Evolutionary conservation across 192 early-diverging fungal genomes (phyloP).

Genomic region (Phycomyces blakesleeanus): DNA sequence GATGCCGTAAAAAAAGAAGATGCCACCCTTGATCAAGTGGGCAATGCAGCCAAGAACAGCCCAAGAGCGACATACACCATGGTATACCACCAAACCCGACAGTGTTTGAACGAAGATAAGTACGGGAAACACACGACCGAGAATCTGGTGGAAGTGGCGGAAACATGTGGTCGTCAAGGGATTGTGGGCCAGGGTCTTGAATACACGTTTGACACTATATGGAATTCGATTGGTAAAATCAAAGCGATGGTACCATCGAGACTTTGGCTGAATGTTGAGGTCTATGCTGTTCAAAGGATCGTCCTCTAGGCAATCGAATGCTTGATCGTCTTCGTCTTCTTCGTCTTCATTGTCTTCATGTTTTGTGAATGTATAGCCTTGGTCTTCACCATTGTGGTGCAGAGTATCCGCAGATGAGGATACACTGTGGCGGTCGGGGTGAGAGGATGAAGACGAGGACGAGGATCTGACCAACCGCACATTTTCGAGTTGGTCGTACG

Average conservation of each 20-base stretch:
- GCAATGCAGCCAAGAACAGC: slow-evolving; percentile 32
- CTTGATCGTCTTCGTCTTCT: slow-evolving; percentile 2
- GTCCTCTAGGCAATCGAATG: background rate
- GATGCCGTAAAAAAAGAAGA: slow-evolving; percentile 36
- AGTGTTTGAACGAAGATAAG: slow-evolving; percentile 33
- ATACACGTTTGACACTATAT: slow-evolving; percentile 12
- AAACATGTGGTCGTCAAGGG: slow-evolving; percentile 25
- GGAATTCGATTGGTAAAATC: slow-evolving; percentile 25
- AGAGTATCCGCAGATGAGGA: slow-evolving; percentile 9
- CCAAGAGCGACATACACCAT: slow-evolving; percentile 34
- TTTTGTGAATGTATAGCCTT: background rate
- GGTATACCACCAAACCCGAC: slow-evolving; percentile 33
- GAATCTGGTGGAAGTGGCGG: slow-evolving; percentile 17
- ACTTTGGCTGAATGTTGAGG: no score
- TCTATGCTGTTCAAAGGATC: no score
- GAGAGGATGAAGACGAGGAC: slow-evolving; percentile 4
- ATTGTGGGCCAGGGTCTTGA: slow-evolving; percentile 21
- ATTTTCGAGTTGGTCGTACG: slow-evolving; percentile 23
- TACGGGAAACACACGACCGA: slow-evolving; percentile 27
- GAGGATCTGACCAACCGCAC: slow-evolving; percentile 18
- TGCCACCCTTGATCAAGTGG: slow-evolving; percentile 38
- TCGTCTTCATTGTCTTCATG: background rate
- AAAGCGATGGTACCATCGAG: slow-evolving; percentile 12
- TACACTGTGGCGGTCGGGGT: slow-evolving; percentile 2
- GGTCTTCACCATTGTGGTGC: slow-evolving; percentile 14